Evolutionary conservation across 1,284 basidiomycete species (phyloP).

Genomic region (Apiotrichum veenhuisii): DNA sequence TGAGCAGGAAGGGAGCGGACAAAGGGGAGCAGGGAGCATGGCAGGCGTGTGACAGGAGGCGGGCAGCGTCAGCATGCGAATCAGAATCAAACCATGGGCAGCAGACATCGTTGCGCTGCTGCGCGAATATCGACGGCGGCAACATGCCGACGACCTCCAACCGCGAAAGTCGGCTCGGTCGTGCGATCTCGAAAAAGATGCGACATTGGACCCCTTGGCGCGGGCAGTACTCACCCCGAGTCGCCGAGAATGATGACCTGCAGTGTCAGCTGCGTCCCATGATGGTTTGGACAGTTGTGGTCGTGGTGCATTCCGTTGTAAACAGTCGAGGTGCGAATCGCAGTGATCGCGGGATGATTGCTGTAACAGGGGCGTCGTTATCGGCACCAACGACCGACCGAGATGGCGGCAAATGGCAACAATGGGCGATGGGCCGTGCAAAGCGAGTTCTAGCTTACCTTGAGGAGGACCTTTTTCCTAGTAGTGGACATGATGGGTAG

Average conservation of each 20-base stretch:
- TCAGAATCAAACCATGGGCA: background rate
- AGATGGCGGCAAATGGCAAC: too few relatives aligned
- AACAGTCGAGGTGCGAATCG: too few relatives aligned
- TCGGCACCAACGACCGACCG: too few relatives aligned
- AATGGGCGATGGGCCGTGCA: background rate
- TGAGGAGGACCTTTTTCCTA: slow-evolving; percentile 76
- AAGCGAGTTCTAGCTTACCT: slow-evolving; percentile 57
- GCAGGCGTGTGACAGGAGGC: too few relatives aligned
- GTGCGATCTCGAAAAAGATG: background rate
- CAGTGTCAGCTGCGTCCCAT: background rate
- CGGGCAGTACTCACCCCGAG: slow-evolving; percentile 69
- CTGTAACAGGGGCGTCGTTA: too few relatives aligned
- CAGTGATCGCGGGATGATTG: too few relatives aligned
- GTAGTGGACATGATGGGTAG: slow-evolving; percentile 52
- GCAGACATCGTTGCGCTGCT: too few relatives aligned
- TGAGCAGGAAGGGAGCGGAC: too few relatives aligned
- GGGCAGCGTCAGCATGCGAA: background rate
- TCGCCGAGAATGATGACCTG: slow-evolving; percentile 98
- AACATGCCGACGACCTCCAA: too few relatives aligned
- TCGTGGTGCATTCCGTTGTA: background rate
- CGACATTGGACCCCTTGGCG: background rate
- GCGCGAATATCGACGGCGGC: too few relatives aligned
- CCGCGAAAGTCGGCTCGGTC: background rate
- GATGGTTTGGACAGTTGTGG: background rate
- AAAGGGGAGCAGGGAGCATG: too few relatives aligned